Conservation (phyloP, 2,329 filamentous ascomycete genomes). For the Ilyonectria sp. region DNA sequence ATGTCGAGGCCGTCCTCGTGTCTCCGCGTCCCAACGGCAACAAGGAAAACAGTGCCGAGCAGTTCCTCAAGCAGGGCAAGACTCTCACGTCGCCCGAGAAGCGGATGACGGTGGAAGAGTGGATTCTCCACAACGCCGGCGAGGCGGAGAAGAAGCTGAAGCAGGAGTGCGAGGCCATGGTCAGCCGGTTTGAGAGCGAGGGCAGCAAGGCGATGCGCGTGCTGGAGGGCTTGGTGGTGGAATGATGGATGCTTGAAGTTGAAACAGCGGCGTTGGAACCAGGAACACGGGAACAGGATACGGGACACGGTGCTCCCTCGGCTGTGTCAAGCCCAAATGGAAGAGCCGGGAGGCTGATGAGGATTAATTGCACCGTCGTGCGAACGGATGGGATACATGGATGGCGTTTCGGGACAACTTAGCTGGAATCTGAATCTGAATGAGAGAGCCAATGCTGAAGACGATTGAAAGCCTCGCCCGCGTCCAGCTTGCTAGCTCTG, state of each 20-base stretch:
- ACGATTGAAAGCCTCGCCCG: neutral
- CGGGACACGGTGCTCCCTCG: conserved; percentile 12
- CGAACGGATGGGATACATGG: conserved; percentile 14
- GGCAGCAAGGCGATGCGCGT: conserved; percentile 83
- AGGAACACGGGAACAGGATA: neutral
- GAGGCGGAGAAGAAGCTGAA: conserved; percentile 85
- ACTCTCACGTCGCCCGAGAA: conserved; percentile 83
- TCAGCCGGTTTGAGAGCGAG: conserved; percentile 86
- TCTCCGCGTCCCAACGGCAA: conserved; percentile 58
- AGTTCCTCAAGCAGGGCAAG: conserved; percentile 68
- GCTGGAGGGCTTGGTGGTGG: conserved; percentile 79
- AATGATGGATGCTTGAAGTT: conserved; percentile 51
- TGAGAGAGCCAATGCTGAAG: conserved; percentile 7
- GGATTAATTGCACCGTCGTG: conserved; percentile 21
- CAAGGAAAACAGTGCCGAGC: conserved; percentile 67
- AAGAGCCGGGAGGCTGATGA: conserved; percentile 13
- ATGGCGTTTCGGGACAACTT: conserved; percentile 29
- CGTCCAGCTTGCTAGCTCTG: neutral
- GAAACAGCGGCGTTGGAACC: neutral
- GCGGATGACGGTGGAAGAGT: conserved; percentile 93
- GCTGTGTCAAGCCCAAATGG: neutral
- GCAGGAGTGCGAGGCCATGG: conserved; percentile 85
- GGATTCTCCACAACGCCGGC: conserved; percentile 86
- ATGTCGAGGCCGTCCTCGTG: conserved; percentile 81
- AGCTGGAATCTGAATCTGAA: conserved; percentile 18